A percentile compares a stretch with the other conserved stretches of the same genome.
phyloP scores from a whole-genome alignment of 2,329 filamentous ascomycete species.

The Penicillium nordicum region DNA sequence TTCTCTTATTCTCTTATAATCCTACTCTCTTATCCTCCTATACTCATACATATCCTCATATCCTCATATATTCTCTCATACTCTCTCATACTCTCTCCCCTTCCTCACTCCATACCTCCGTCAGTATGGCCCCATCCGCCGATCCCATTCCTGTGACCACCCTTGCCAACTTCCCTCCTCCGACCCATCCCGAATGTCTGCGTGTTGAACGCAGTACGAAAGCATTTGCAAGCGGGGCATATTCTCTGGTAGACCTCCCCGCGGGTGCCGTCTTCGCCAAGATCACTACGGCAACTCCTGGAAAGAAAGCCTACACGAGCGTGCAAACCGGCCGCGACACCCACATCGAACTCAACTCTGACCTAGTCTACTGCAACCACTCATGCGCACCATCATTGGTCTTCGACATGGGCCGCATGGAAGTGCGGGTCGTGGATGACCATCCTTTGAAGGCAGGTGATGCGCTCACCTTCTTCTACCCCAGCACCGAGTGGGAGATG shows the following conservation, averaged over 20 bases:
- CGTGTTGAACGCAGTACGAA: slow-evolving; percentile 32
- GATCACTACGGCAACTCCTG: slow-evolving; percentile 48
- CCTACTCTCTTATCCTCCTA: not conserved
- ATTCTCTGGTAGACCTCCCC: slow-evolving; percentile 50
- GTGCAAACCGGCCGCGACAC: slow-evolving; percentile 50
- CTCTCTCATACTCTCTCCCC: not conserved
- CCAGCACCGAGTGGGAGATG: slow-evolving; percentile 51
- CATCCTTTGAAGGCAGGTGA: slow-evolving; percentile 42
- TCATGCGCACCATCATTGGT: slow-evolving; percentile 52
- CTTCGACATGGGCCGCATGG: slow-evolving; percentile 50
- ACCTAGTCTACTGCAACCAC: slow-evolving; percentile 58
- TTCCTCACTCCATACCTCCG: not conserved
- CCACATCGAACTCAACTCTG: slow-evolving; percentile 57
- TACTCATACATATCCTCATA: not conserved
- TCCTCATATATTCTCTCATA: not conserved
- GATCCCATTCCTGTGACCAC: slow-evolving; percentile 15
- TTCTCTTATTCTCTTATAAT: not conserved
- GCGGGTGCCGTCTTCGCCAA: slow-evolving; percentile 48
- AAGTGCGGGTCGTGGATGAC: slow-evolving; percentile 40
- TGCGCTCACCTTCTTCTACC: slow-evolving; percentile 49
- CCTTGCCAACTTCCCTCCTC: slow-evolving; percentile 11
- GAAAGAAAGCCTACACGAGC: slow-evolving; percentile 48
- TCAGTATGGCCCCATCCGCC: slow-evolving; percentile 22
- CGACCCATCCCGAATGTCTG: slow-evolving; percentile 29
- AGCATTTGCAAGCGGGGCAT: slow-evolving; percentile 39